Conservation (phyloP, 2,329 filamentous ascomycete species). For the Calonectria hawksworthii region DNA sequence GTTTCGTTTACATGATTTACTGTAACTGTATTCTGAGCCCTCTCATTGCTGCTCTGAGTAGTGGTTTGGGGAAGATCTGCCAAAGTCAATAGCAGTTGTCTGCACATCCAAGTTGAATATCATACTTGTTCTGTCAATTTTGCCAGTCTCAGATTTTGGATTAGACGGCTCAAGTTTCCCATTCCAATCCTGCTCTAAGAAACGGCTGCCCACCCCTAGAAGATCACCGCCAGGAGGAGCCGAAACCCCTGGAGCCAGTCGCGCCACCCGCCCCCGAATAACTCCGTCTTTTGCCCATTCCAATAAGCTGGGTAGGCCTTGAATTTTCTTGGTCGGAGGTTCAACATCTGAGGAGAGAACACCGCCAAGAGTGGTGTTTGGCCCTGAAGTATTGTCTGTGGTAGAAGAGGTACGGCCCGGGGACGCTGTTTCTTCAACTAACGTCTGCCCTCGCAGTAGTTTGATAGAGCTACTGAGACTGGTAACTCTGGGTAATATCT, state of each 20-base stretch:
- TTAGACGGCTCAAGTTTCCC: slow-evolving; percentile 4
- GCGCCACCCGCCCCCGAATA: slow-evolving; percentile 1
- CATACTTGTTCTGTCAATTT: background rate
- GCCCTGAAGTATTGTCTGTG: background rate
- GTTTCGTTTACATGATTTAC: background rate
- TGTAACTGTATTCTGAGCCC: background rate
- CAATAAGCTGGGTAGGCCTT: background rate
- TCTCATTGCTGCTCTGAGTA: background rate
- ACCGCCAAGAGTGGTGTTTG: no score
- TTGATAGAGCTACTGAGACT: background rate
- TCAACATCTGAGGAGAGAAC: background rate
- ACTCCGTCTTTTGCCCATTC: background rate
- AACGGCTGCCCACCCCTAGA: slow-evolving; percentile 29
- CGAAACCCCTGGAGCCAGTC: background rate
- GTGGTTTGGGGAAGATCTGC: background rate
- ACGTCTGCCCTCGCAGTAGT: background rate
- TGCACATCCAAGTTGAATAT: background rate
- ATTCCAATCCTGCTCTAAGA: background rate
- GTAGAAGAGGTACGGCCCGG: background rate
- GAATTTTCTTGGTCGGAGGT: background rate
- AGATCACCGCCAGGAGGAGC: slow-evolving; percentile 18
- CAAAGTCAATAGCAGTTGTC: background rate
- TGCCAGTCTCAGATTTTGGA: background rate
- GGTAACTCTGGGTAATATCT: background rate
- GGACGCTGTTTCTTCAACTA: background rate